Evolutionary conservation across 805 yeast species (phyloP).

Genomic region (Candida suzukii): DNA sequence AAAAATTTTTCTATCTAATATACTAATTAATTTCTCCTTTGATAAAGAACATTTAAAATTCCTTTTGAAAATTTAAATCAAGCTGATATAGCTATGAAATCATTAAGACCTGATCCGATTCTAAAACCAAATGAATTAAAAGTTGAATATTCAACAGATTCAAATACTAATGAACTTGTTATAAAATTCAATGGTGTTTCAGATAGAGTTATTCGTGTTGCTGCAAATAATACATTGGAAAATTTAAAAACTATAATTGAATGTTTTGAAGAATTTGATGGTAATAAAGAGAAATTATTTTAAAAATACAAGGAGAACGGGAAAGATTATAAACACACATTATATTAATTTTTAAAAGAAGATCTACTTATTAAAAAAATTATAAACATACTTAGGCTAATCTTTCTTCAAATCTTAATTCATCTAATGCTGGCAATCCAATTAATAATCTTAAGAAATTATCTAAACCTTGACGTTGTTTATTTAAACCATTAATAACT

Average conservation of each 20-base stretch:
- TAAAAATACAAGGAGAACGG: too few relatives aligned
- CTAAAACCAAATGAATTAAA: conserved; percentile 60
- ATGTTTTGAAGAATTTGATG: conserved; percentile 67
- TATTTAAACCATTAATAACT: conserved; percentile 89
- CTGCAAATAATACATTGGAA: conserved; percentile 75
- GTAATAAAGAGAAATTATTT: background rate
- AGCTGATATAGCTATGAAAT: conserved; percentile 54
- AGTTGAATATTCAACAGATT: conserved; percentile 35
- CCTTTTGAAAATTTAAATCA: conserved; percentile 59
- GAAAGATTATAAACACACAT: background rate
- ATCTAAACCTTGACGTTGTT: conserved; percentile 89
- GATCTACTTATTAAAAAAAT: background rate
- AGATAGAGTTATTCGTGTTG: conserved; percentile 75
- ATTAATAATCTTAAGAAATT: conserved; percentile 83
- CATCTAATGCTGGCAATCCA: conserved; percentile 86
- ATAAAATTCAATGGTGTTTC: conserved; percentile 54
- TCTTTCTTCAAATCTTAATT: conserved; percentile 92
- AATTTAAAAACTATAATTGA: conserved; percentile 71
- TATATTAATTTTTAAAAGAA: too few relatives aligned
- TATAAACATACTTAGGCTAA: conserved; percentile 25
- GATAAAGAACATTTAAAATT: conserved; percentile 42
- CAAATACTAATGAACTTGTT: conserved; percentile 23
- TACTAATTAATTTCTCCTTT: background rate
- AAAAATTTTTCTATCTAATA: background rate
- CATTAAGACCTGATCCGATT: conserved; percentile 76